phyloP scores from a whole-genome alignment of 192 early-diverging fungal genomes.

The Linnemannia hyalina region DNA sequence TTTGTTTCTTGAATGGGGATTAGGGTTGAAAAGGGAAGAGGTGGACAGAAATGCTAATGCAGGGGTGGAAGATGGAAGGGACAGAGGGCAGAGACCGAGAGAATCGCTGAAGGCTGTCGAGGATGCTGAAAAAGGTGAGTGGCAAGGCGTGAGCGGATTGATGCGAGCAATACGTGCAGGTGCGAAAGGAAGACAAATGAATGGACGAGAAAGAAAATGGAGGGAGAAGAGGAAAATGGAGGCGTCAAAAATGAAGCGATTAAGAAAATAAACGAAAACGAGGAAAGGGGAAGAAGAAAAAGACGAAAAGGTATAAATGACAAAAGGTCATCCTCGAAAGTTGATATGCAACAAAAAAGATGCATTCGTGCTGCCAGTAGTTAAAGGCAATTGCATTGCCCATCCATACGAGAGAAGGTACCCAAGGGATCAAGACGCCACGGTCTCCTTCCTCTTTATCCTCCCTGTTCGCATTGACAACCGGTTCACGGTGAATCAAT shows the following conservation, averaged over 20 bases:
- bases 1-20: background rate
- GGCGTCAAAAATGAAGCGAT: background rate
- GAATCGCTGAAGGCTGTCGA: background rate
- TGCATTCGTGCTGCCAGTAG: too few relatives aligned
- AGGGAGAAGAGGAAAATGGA: background rate
- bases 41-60: background rate
- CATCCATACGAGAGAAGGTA: background rate
- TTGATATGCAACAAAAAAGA: background rate
- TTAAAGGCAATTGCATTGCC: background rate
- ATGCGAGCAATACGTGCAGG: background rate
- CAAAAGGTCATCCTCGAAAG: background rate
- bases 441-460: background rate
- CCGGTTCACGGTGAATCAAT: background rate
- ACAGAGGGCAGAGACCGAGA: background rate
- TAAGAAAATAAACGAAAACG: background rate
- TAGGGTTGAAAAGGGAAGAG: background rate
- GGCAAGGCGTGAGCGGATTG: background rate
- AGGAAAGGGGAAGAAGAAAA: background rate
- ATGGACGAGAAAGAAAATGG: background rate
- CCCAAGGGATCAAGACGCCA: background rate
- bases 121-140: background rate
- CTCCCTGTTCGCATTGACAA: background rate
- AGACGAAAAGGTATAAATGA: background rate
- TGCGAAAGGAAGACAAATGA: background rate
- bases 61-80: background rate